These are phyloP conservation scores for Gymnopilus junonius DNA, from an alignment of 768 basidiomycete species.

Conservation along the genomic window DNA sequence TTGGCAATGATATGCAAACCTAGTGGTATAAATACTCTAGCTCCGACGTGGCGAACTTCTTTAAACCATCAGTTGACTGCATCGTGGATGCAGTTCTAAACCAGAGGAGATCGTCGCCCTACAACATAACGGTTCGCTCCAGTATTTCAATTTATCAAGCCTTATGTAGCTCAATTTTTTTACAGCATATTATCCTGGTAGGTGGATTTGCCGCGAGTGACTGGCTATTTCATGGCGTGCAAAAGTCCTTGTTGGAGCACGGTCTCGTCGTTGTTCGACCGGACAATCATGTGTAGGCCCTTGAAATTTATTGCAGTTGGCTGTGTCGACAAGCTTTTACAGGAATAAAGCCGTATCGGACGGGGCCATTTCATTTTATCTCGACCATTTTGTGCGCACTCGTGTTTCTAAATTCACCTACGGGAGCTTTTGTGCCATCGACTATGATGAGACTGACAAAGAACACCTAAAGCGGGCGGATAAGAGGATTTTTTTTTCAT, in stretches of 20 bases:
- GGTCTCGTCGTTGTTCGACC: conserved; percentile 50
- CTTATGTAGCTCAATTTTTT: background rate
- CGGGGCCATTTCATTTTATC: conserved; percentile 27
- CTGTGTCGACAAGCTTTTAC: background rate
- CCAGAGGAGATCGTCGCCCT: conserved; percentile 22
- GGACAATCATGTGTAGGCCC: conserved; percentile 53
- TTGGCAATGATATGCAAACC: too few relatives aligned
- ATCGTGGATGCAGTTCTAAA: conserved; percentile 34
- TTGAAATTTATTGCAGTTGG: background rate
- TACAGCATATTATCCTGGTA: conserved; percentile 32
- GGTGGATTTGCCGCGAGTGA: conserved; percentile 64
- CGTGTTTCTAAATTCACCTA: conserved; percentile 38
- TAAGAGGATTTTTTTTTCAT: conserved; percentile 27
- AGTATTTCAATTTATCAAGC: background rate
- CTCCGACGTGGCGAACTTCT: conserved; percentile 35
- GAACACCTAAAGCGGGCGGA: conserved; percentile 39
- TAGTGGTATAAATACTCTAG: too few relatives aligned
- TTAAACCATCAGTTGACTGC: conserved; percentile 37
- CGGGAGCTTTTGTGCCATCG: conserved; percentile 30
- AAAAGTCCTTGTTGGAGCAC: conserved; percentile 35
- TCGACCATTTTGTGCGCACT: conserved; percentile 27
- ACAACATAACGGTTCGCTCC: conserved; percentile 23
- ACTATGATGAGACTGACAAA: conserved; percentile 27
- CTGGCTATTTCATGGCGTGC: conserved; percentile 50
- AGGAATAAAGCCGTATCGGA: conserved; percentile 27